phyloP scores from a whole-genome alignment of 768 basidiomycete species.

The Leccinum sublutescens region DNA sequence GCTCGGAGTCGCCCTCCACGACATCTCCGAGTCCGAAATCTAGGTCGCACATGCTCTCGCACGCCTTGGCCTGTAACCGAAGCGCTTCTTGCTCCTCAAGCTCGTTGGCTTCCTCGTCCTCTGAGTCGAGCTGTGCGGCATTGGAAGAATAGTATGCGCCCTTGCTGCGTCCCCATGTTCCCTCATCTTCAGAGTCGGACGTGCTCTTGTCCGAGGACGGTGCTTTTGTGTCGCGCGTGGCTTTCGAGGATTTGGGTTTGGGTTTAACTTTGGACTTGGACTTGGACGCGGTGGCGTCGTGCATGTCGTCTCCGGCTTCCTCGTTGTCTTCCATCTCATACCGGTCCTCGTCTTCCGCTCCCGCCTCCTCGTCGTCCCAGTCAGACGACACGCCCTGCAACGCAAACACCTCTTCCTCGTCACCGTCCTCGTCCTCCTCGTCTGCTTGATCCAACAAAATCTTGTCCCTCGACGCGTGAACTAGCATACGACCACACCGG shows the following conservation, averaged over 20 bases:
- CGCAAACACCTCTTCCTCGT: conserved; percentile 80
- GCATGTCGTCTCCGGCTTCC: conserved; percentile 22
- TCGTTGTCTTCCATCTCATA: conserved; percentile 14
- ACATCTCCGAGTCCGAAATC: conserved; percentile 83
- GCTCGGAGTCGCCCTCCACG: conserved; percentile 36
- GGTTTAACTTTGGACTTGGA: conserved; percentile 10
- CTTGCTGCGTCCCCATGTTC: conserved; percentile 79
- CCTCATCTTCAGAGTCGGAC: conserved; percentile 38
- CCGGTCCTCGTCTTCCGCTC: conserved; percentile 41
- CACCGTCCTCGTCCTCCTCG: conserved; percentile 48
- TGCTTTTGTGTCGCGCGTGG: conserved; percentile 16
- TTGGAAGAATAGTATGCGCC: conserved; percentile 86
- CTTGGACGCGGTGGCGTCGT: conserved; percentile 4
- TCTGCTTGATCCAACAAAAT: conserved; percentile 71
- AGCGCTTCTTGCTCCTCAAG: conserved; percentile 87
- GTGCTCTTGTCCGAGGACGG: conserved; percentile 1
- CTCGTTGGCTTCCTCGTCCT: conserved; percentile 86
- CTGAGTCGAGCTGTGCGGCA: conserved; percentile 74
- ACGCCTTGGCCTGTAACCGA: conserved; percentile 71
- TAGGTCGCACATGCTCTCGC: conserved; percentile 67
- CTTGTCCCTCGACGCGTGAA: conserved; percentile 71
- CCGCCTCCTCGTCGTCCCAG: conserved; percentile 29
- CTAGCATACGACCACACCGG: conserved; percentile 35
- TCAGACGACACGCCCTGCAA: conserved; percentile 52
- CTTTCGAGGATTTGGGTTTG: conserved; percentile 11